Evolutionary conservation across 345 rosid species (phyloP).

Genomic region (Populus pruinosa): DNA sequence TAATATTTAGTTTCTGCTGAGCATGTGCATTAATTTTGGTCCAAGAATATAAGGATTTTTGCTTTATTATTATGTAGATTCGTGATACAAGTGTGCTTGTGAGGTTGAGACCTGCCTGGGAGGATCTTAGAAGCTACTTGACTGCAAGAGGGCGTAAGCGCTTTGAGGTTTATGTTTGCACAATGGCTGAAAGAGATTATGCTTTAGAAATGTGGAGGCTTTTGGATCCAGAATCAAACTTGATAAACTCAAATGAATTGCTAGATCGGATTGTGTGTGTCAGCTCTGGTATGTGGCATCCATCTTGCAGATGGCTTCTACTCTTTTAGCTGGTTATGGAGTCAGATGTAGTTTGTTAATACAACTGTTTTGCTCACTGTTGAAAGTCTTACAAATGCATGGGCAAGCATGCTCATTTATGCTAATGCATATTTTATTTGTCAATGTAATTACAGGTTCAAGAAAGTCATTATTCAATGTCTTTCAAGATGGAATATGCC

Average conservation of each 20-base stretch:
- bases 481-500: constrained; percentile 81
- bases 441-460: constrained; percentile 42
- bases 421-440: neutral
- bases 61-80: constrained; percentile 41
- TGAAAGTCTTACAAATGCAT: neutral
- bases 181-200: constrained; percentile 99
- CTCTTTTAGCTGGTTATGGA: constrained; percentile 7
- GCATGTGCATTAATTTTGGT: constrained; percentile 12
- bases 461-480: constrained; percentile 87
- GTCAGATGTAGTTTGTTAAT: constrained; percentile 2
- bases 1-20: neutral
- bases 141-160: constrained; percentile 97
- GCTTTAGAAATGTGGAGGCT: constrained; percentile 99
- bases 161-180: constrained; percentile 99
- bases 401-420: neutral
- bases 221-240: constrained; percentile 94
- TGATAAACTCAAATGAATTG: constrained; percentile 70
- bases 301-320: constrained; percentile 7
- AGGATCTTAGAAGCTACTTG: constrained; percentile 86
- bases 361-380: neutral
- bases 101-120: constrained; percentile 99
- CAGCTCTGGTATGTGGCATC: constrained; percentile 65
- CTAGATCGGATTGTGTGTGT: constrained; percentile 89
- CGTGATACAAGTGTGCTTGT: constrained; percentile 99
- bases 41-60: neutral